Base-by-base conservation (phyloP, 345 rosid genomes). In the Gossypium thurberi region DNA sequence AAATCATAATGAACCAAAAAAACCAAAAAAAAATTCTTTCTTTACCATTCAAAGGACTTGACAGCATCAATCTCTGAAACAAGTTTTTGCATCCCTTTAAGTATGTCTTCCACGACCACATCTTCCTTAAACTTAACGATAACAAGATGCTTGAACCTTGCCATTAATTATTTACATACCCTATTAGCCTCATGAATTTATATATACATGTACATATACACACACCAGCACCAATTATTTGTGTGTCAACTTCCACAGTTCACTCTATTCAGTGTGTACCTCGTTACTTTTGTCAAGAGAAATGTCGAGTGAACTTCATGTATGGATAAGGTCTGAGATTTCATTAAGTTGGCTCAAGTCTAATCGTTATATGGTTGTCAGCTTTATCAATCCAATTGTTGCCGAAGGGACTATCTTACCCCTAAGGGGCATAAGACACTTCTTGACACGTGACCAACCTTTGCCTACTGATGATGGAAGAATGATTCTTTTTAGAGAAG, bases 21-120 rank as follows among this genome's bases (percentile, higher is more conserved):
- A 37, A 10, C 8, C 14, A 11, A 40, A 13, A 18, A 33, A 76
- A 13, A 26, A 52, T 83, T 33, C 7, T 33, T 33, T 33, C 40
- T 33, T 65, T 47, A 92, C 98, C 98, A 95, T 81, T 86, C 92
- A 51, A 89, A 92, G 79, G 97, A 89, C 80, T 95, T 95, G 87
- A 95, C 94, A 70, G 78, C 61, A 78, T 91, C 92, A 47, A 88
- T 70, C 71, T 89, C 87, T 10, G 89, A 78, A 65, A 80, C 97
- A 58, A 92, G 86, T 76, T 89, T 92, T 86, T 90, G 90, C 82
- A 92, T 82, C 26, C 98, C 98, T 78, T 87, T 90, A 59, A 94
- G 44, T 60, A 94, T 82, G 68, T 90, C 96, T 40, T 87, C 94
- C 75, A 83, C 90, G 10, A 18, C 82, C 4, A 73, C 79, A 75